Evolutionary conservation across 1,284 basidiomycete species (phyloP), one percentile per base, ranked within the genome.

Genomic region (Rhodotorula sp.): DNA sequence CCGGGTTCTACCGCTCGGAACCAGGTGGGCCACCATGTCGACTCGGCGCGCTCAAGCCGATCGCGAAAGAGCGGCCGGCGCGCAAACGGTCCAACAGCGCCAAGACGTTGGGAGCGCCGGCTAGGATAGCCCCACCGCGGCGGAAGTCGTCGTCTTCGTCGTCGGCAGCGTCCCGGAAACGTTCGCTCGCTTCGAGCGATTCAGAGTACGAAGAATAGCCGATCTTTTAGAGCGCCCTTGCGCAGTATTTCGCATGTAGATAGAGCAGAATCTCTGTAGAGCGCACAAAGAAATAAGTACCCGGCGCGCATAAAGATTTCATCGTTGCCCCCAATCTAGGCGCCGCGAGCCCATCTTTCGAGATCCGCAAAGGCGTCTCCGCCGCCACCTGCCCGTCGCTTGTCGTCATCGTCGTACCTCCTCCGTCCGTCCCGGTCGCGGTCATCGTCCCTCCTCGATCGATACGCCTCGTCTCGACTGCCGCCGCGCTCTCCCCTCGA

Each of bases 321-420:
- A 43, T 43, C 12, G 12, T 10, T 43, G 39, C 39, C 8, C 39
- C 39, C 10, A 43, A 10, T 43, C 39, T 43, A 43, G 39, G 39
- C 39, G 39, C 64, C 62, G 12, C 62, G 60, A 2, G 62, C 71
- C 65, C 68, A 67, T 20, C 64, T 56, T 57, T 75, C 73, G 20
- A 74, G 62, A 46, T 74, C 73, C 3, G 73, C 70, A n/a, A 72
- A 72, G 8, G 70, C 67, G 20, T 63, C 65, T 43, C 39, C 10
- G 1, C 48, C 6, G 29, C 58, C 54, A 10, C 60, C 48, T 5
- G 56, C 61, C 3, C 52, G 62, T 21, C 62, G 58, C 20, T 67
- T 31, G 47, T 64, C 52, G 15, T 73, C 72, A 26, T 66, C 54
- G 56, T 68, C 58, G 29, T 58, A 39, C 51, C 62, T 34, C 46